Base-by-base conservation (phyloP, 495 filamentous ascomycete genomes). In the Lophium mytilinum region DNA sequence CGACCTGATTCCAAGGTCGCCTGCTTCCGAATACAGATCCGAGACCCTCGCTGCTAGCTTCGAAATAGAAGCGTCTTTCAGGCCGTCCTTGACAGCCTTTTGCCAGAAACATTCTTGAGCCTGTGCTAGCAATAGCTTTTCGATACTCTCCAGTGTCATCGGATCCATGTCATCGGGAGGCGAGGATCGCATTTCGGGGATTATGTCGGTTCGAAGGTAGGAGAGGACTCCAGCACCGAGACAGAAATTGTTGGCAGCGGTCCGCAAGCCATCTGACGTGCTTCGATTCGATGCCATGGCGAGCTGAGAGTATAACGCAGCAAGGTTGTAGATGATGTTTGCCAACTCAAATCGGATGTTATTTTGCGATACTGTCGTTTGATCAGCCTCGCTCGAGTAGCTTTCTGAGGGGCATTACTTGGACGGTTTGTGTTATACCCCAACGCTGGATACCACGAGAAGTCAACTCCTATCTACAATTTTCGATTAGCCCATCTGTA, bases 101-200 rank as follows among this genome's bases (percentile, higher is more conserved):
- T 92, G 86, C 93, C 93, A 98, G 71, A 92, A 96, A 68, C 92
- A 96, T 70, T 98, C 93, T 64, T 98, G 93, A 37, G 84, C 90
- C 67, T 98, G 91, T 12, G 89, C 93, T 0, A 98, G 77, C 48
- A 95, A 78, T 36, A 98, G 78, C 65, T 92, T 79, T 59, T 88
- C 84, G 15, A 96, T 74, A 50, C 89, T 89, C 62, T 90, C 86
- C 24, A 98, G 72, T 0, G 92, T 94, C 66, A 86, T 78, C 18
- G 81, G 78, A 66, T 98, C 93, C 93, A 98, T 96, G 60, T 98
- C 93, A 69, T 97, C 93, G 1, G 92, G 90, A 3, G 90, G 89
- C 0, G 85, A 79, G 30, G 87, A 81, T 36, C 90, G 86, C 56
- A 98, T 76, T 63, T 96, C 90, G 11, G 93, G 87, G 15, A 97